phyloP scores from a whole-genome alignment of 2,329 filamentous ascomycete genomes.

The Paracoccidioides brasiliensis region DNA sequence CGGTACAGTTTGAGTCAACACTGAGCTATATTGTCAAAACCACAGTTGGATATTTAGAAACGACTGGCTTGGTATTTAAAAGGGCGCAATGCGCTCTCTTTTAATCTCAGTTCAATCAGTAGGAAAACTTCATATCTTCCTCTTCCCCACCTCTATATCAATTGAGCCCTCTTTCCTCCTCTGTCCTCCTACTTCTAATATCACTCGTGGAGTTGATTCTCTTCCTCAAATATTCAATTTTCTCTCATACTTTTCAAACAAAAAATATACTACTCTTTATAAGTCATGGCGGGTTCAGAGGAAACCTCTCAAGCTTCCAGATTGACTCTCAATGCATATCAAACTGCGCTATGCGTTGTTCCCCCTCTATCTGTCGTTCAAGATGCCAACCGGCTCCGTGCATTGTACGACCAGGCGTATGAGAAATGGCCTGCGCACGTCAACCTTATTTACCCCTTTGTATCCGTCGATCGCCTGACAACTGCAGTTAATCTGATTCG shows the following conservation, averaged over 20 bases:
- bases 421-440: conserved; percentile 53
- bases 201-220: no score
- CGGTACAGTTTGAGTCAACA: no score
- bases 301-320: neutral
- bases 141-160: no score
- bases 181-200: neutral
- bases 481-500: conserved; percentile 32
- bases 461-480: conserved; percentile 35
- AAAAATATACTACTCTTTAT: neutral
- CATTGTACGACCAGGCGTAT: conserved; percentile 49
- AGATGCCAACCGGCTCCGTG: conserved; percentile 42
- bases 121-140: no score
- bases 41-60: no score
- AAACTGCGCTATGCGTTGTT: conserved; percentile 50
- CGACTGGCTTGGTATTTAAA: no score
- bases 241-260: neutral
- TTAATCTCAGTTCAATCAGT: no score
- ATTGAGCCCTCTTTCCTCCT: neutral
- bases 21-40: no score
- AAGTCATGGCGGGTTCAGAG: neutral
- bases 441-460: conserved; percentile 55
- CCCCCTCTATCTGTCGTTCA: conserved; percentile 39
- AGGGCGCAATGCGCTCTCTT: no score
- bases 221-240: neutral
- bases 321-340: conserved; percentile 30